Evolutionary conservation across 163 green algal species (phyloP).

Genomic region (Coccomyxa subellipsoidea): DNA sequence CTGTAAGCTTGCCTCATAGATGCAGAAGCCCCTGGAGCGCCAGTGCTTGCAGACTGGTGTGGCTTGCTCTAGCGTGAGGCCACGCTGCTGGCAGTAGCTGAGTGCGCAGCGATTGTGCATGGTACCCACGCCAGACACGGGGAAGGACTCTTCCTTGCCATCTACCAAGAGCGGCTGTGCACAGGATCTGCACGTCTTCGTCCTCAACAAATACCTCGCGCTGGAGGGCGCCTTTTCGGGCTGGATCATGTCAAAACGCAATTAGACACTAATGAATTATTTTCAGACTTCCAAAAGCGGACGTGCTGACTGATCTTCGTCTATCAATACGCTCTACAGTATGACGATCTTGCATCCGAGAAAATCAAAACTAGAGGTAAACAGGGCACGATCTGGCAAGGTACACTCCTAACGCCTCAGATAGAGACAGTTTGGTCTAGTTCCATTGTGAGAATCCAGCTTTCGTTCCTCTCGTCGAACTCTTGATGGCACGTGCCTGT

Average conservation of each 20-base stretch:
- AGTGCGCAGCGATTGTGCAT: slow-evolving; percentile 8
- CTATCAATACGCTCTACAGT: too few relatives aligned
- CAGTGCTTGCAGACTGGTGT: slow-evolving; percentile 45
- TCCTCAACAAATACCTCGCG: not conserved
- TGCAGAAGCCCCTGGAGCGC: slow-evolving; percentile 29
- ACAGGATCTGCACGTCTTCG: slow-evolving; percentile 2
- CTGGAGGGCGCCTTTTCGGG: not conserved
- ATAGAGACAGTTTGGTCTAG: too few relatives aligned
- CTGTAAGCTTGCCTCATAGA: not conserved
- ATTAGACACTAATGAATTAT: too few relatives aligned
- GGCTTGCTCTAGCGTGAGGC: not conserved
- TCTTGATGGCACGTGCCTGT: not conserved
- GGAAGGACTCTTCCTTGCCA: not conserved
- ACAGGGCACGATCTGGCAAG: too few relatives aligned
- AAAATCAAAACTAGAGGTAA: too few relatives aligned
- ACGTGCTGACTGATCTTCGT: too few relatives aligned
- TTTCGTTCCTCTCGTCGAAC: not conserved
- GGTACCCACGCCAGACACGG: not conserved
- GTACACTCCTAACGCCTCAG: too few relatives aligned
- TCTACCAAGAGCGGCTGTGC: not conserved
- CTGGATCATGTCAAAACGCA: too few relatives aligned
- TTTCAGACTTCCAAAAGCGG: too few relatives aligned
- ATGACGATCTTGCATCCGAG: too few relatives aligned
- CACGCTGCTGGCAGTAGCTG: not conserved
- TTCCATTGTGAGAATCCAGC: too few relatives aligned